A percentile compares a stretch with the other conserved stretches of the same genome.
phyloP scores from a whole-genome alignment of 805 yeast species.

The Starmerella kuoi region DNA sequence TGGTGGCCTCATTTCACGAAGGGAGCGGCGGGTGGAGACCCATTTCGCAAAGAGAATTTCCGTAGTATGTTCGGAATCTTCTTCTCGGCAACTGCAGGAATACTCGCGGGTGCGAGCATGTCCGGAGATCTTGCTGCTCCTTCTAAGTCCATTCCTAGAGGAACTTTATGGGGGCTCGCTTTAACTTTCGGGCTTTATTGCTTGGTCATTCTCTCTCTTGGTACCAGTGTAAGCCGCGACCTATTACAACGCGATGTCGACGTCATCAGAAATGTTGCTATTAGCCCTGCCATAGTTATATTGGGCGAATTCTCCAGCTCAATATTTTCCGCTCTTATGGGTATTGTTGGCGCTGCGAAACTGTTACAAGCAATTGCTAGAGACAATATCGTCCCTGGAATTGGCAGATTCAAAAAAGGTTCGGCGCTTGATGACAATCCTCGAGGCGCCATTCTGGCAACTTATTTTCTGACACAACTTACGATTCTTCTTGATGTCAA shows the following conservation, averaged over 20 bases:
- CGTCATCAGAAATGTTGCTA: slow-evolving; percentile 68
- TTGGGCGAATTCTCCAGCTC: slow-evolving; percentile 90
- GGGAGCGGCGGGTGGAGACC: slow-evolving; percentile 85
- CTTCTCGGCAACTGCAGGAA: slow-evolving; percentile 97
- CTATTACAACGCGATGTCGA: slow-evolving; percentile 68
- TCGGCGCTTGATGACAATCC: slow-evolving; percentile 43
- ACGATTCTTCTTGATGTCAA: slow-evolving; percentile 84
- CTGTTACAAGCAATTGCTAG: slow-evolving; percentile 82
- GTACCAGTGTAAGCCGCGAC: slow-evolving; percentile 66
- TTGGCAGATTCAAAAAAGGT: slow-evolving; percentile 46
- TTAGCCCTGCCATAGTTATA: slow-evolving; percentile 55
- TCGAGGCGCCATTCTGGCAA: slow-evolving; percentile 49
- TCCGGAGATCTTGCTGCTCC: slow-evolving; percentile 85
- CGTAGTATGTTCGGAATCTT: slow-evolving; percentile 84
- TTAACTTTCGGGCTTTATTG: slow-evolving; percentile 68
- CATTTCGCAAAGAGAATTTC: slow-evolving; percentile 54
- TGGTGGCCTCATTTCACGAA: slow-evolving; percentile 68
- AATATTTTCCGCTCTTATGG: slow-evolving; percentile 84
- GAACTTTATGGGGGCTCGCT: slow-evolving; percentile 76
- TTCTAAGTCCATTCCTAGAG: slow-evolving; percentile 78
- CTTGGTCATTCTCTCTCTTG: slow-evolving; percentile 70
- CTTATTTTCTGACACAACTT: slow-evolving; percentile 74
- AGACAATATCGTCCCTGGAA: slow-evolving; percentile 77
- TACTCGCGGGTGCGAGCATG: slow-evolving; percentile 98
- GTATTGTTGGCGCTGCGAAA: slow-evolving; percentile 90